Percentiles rank a stretch among this genome's conserved stretches.
Conservation (phyloP, 192 early-diverging fungal genomes). For the Thamnidium elegans region DNA sequence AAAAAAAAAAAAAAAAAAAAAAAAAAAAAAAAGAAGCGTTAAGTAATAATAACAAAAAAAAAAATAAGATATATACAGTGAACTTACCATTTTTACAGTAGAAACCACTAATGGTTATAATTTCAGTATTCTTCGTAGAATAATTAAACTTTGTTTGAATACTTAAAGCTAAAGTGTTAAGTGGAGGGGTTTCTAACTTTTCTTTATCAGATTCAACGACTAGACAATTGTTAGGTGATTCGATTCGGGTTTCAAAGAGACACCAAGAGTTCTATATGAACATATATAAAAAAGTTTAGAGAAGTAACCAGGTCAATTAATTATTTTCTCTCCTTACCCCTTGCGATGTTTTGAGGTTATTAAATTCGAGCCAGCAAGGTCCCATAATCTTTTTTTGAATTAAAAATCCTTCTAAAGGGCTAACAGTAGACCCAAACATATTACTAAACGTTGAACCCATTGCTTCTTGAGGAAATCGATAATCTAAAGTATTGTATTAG, state of each 20-base stretch:
- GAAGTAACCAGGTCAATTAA: background rate
- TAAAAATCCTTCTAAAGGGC: constrained; percentile 84
- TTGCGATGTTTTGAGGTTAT: constrained; percentile 43
- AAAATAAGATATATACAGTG: too few species aligned
- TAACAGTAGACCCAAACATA: constrained; percentile 83
- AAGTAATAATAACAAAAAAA: too few species aligned
- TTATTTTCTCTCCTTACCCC: constrained; percentile 29
- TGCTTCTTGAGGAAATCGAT: constrained; percentile 52
- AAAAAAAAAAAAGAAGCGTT: too few species aligned
- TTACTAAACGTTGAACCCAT: constrained; percentile 74
- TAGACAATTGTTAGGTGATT: constrained; percentile 61
- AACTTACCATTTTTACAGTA: constrained; percentile 47
- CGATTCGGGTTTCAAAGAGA: constrained; percentile 63
- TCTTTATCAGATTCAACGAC: constrained; percentile 51
- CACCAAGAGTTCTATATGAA: constrained; percentile 68
- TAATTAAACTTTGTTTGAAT: constrained; percentile 79
- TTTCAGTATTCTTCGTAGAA: constrained; percentile 75
- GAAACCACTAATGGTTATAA: constrained; percentile 69
- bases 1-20: background rate
- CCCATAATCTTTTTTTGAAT: constrained; percentile 95
- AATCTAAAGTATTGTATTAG: constrained; percentile 35
- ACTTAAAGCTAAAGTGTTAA: constrained; percentile 81
- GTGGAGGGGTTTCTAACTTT: constrained; percentile 53
- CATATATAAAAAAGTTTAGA: background rate
- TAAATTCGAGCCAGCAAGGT: constrained; percentile 87